Percentiles rank a stretch among this genome's conserved stretches.
phyloP scores from a whole-genome alignment of 192 early-diverging fungal genomes.

The Blastocladiella britannica region DNA sequence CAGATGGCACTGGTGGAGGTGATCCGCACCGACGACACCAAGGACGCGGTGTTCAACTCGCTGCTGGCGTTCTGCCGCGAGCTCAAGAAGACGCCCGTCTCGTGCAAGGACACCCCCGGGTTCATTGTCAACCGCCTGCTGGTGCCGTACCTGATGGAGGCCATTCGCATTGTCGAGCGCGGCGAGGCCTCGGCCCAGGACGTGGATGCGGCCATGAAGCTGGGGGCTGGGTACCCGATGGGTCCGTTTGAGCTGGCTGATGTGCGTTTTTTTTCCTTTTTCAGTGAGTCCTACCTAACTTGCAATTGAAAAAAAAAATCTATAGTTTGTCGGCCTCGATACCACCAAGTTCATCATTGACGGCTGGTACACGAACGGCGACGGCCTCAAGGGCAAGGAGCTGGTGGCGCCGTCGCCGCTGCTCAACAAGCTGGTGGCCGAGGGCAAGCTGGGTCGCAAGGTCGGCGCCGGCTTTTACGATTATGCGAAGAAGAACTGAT shows the following conservation, averaged over 20 bases:
- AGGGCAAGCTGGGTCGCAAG: slow-evolving; percentile 68
- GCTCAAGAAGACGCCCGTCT: slow-evolving; percentile 71
- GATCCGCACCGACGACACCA: slow-evolving; percentile 43
- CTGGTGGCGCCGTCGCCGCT: slow-evolving; percentile 47
- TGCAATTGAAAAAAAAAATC: not conserved
- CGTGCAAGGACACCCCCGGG: slow-evolving; percentile 93
- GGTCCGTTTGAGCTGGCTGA: slow-evolving; percentile 70
- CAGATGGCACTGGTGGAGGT: slow-evolving; percentile 97
- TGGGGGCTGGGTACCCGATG: slow-evolving; percentile 92
- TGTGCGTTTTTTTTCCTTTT: slow-evolving; percentile 18
- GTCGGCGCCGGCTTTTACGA: slow-evolving; percentile 67
- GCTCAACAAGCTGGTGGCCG: slow-evolving; percentile 48
- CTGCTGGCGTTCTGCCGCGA: slow-evolving; percentile 45
- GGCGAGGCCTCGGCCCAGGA: slow-evolving; percentile 65
- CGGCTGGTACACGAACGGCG: slow-evolving; percentile 72
- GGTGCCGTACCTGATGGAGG: slow-evolving; percentile 90
- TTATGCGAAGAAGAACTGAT: slow-evolving; percentile 29
- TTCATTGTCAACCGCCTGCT: slow-evolving; percentile 91
- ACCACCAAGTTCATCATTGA: slow-evolving; percentile 89
- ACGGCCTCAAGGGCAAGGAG: slow-evolving; percentile 47
- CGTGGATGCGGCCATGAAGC: slow-evolving; percentile 90
- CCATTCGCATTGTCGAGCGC: slow-evolving; percentile 77
- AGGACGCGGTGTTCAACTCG: slow-evolving; percentile 33
- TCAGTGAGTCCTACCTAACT: not conserved
- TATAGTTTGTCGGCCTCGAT: slow-evolving; percentile 76